Evolutionary conservation across 1,284 basidiomycete species (phyloP).

Genomic region (Cronartium quercuum): DNA sequence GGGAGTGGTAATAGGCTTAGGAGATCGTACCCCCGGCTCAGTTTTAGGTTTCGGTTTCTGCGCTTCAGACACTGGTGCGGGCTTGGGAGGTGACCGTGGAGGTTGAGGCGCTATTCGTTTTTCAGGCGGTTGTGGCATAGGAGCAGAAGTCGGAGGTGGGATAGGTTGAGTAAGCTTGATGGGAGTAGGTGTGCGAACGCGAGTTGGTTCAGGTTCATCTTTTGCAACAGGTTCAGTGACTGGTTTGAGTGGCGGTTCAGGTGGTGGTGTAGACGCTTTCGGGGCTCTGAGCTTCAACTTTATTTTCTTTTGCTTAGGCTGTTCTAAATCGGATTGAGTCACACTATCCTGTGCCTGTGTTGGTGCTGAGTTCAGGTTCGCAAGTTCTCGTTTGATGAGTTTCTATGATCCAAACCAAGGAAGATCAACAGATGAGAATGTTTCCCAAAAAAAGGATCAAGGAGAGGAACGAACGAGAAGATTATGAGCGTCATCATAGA

Average conservation of each 20-base stretch:
- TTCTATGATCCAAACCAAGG: not conserved
- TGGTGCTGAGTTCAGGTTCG: not conserved
- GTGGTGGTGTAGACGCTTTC: not conserved
- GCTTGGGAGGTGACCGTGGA: not conserved
- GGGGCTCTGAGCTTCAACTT: slow-evolving; percentile 1
- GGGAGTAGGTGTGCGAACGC: not conserved
- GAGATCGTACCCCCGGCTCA: not conserved
- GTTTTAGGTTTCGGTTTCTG: not conserved
- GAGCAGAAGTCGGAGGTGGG: slow-evolving; percentile 7
- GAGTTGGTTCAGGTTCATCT: not conserved
- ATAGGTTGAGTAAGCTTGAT: not conserved
- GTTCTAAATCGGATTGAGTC: not conserved
- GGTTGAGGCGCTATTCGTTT: not conserved
- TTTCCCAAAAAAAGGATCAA: not conserved
- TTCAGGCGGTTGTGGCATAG: not conserved
- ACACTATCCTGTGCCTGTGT: not conserved
- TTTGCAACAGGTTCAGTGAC: not conserved
- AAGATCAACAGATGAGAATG: not conserved
- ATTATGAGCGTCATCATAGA: slow-evolving; percentile 44
- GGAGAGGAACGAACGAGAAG: slow-evolving; percentile 40
- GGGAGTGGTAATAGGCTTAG: not conserved
- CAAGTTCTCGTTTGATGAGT: not conserved
- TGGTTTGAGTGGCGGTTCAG: not conserved
- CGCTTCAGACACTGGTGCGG: not conserved
- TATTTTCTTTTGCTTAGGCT: slow-evolving; percentile 25